Evolutionary conservation across 2,329 filamentous ascomycete species (phyloP).

Genomic region (Phaeosphaeria sp.): DNA sequence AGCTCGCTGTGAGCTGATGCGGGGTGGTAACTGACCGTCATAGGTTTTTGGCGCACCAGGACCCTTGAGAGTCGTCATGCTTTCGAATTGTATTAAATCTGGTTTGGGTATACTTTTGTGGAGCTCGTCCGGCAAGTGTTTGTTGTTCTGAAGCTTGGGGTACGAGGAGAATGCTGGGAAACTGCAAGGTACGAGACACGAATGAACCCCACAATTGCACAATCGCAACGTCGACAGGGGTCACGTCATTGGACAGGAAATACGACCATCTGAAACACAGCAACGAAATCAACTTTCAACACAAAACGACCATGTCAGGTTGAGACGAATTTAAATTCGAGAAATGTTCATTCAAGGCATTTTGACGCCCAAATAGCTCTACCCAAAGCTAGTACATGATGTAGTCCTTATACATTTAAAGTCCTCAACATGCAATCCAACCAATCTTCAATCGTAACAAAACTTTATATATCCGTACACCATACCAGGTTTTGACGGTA

Average conservation of each 20-base stretch:
- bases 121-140: not conserved
- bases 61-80: conserved; percentile 66
- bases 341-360: conserved; percentile 26
- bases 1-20: conserved; percentile 1
- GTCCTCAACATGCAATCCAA: conserved; percentile 25
- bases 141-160: not conserved
- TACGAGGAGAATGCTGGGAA: conserved; percentile 28
- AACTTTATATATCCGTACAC: conserved; percentile 21
- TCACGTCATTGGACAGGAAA: conserved; percentile 20
- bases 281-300: not conserved
- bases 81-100: not conserved
- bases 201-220: conserved; percentile 9
- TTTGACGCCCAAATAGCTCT: conserved; percentile 14
- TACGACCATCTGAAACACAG: conserved; percentile 9
- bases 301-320: conserved; percentile 1
- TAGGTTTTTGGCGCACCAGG: conserved; percentile 64
- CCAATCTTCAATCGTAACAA: conserved; percentile 25
- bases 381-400: conserved; percentile 18
- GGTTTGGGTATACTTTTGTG: not conserved
- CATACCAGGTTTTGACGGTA: conserved; percentile 24
- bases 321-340: not conserved
- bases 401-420: conserved; percentile 22
- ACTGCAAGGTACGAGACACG: not conserved
- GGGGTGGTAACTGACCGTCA: conserved; percentile 56
- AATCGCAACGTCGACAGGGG: conserved; percentile 23